Percentiles rank a stretch among this genome's conserved stretches.
phyloP scores from a whole-genome alignment of 306 rosid genomes.

The Alnus glutinosa region DNA sequence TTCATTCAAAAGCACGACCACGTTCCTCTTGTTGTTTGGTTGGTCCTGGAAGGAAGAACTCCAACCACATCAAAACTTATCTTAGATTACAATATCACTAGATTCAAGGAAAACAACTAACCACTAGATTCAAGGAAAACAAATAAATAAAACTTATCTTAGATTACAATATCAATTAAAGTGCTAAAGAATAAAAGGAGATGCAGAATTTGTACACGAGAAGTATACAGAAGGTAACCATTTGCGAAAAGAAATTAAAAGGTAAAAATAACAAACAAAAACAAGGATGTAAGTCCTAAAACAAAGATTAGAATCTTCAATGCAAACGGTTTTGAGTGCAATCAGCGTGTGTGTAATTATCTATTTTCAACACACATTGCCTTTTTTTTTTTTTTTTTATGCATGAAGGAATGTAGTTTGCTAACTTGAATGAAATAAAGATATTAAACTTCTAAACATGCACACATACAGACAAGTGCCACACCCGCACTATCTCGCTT shows the following conservation, averaged over 20 bases:
- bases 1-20: constrained; percentile 32
- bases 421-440: background rate
- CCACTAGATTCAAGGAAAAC: constrained; percentile 45
- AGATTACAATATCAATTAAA: background rate
- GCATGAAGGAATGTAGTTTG: too few species aligned
- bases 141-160: background rate
- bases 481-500: background rate
- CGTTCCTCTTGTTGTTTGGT: constrained; percentile 10
- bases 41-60: constrained; percentile 52
- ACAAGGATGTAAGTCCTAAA: too few species aligned
- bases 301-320: too few species aligned
- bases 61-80: too few species aligned
- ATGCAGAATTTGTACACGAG: background rate
- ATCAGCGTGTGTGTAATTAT: too few species aligned
- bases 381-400: too few species aligned
- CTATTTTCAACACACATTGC: too few species aligned
- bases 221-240: background rate
- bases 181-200: background rate
- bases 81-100: too few species aligned
- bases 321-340: too few species aligned
- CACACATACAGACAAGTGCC: background rate
- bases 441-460: background rate
- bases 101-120: constrained; percentile 60
- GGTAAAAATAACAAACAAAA: too few species aligned
- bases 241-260: background rate